Base-by-base conservation (phyloP, 768 basidiomycete species). In the Amanita inopinata region DNA sequence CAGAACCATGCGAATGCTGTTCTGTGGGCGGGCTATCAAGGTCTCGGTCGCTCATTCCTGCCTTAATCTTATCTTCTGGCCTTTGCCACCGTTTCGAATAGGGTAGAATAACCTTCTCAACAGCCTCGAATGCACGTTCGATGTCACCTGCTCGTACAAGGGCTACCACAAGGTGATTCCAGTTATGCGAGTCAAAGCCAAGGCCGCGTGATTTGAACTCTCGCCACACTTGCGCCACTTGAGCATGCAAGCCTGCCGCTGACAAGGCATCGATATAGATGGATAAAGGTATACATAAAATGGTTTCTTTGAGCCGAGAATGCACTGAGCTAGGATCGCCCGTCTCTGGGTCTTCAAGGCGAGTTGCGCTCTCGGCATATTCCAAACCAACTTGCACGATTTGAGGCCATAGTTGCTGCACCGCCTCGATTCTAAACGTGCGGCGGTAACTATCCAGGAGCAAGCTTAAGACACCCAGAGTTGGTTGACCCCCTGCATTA, bases 141-240 rank as follows among this genome's bases (percentile, higher is more conserved):
- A 78, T 62, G 53, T 92, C 76, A 18, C 86, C 88, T 0, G 84
- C 87, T 22, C 85, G 78, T 28, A 90, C 67, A 17, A 93, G 70
- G 10, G 80, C 83, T 7, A 83, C 67, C 18, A 70, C 72, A 19
- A 96, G 70, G 52, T 87, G 79, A 53, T 94, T 96, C 86, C 90
- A 98, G 58, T 96, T 97, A 52, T 84, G 79, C 9, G 84, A 73
- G 56, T 93, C 88, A 57, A 91, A 89, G 9, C 68, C 68, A 51
- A 93, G 83, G 1, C 87, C 86, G 7, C 66, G 59, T 8, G 59
- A 49, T 46, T 73, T 72, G 38, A 87, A 70, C 22, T 64, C 56
- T n/a, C 65, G 62, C 92, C 94, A 97, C 0, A 72, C 65, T 2
- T 56, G 53, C 11, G 79, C 71, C 33, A 93, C 70, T 46, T 79